Evolutionary conservation across 768 basidiomycete species (phyloP).

Genomic region (Tricholoma matsutake): DNA sequence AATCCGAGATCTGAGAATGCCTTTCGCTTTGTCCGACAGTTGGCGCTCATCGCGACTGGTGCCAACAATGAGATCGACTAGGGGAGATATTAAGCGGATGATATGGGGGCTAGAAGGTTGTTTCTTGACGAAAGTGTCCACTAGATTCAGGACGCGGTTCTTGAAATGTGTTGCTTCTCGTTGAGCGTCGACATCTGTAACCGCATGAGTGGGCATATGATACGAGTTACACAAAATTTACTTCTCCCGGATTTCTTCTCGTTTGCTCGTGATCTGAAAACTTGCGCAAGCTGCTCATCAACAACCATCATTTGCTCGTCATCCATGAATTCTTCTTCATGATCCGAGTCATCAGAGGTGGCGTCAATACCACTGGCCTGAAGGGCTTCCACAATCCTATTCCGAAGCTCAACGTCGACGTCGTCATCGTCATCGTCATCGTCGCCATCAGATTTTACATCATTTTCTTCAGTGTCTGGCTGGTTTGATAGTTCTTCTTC

Average conservation of each 20-base stretch:
- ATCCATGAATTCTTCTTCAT: constrained; percentile 77
- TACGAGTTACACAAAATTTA: constrained; percentile 26
- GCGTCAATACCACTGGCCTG: constrained; percentile 57
- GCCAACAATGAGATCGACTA: constrained; percentile 70
- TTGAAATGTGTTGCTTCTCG: constrained; percentile 95
- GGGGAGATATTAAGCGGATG: constrained; percentile 65
- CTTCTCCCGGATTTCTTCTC: constrained; percentile 67
- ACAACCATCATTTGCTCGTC: constrained; percentile 99
- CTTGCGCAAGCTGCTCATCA: constrained; percentile 86
- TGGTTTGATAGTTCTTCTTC: constrained; percentile 32
- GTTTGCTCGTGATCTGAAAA: constrained; percentile 69
- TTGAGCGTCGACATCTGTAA: constrained; percentile 63
- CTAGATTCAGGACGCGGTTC: constrained; percentile 91
- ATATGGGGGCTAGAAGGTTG: constrained; percentile 72
- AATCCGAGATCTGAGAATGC: constrained; percentile 72
- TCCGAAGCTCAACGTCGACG: constrained; percentile 59
- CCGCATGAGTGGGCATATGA: neutral
- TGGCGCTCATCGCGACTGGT: constrained; percentile 78
- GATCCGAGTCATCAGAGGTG: constrained; percentile 54
- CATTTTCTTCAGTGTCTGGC: constrained; percentile 32
- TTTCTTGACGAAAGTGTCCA: constrained; percentile 79
- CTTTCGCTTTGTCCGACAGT: constrained; percentile 82
- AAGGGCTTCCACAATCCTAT: constrained; percentile 63
- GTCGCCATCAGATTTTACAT: constrained; percentile 29
- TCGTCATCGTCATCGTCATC: constrained; percentile 49